Percentiles rank a stretch among this genome's conserved stretches.
Conservation (phyloP, 2,329 filamentous ascomycete species). For the Hypoxylon sp. region DNA sequence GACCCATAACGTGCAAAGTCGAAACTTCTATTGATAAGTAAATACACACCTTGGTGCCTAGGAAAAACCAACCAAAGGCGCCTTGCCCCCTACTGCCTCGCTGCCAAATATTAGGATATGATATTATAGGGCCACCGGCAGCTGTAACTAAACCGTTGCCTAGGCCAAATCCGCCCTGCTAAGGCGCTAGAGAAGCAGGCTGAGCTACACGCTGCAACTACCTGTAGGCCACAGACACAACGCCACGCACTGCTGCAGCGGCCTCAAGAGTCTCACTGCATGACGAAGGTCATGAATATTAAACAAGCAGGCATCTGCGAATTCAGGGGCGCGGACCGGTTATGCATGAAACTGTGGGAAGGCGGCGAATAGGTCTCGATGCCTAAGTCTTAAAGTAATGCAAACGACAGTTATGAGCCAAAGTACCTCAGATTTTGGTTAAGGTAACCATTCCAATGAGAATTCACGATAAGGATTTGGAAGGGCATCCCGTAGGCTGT, state of each 20-base stretch:
- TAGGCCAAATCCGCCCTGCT: not conserved
- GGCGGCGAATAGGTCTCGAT: not conserved
- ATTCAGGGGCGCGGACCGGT: not conserved
- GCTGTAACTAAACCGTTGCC: not conserved
- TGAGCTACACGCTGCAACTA: not conserved
- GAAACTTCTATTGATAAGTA: not conserved
- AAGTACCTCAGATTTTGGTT: too few relatives aligned
- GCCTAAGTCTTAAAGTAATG: not conserved
- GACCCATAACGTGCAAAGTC: not conserved
- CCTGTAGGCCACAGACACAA: not conserved
- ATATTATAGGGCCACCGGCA: not conserved
- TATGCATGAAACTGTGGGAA: not conserved
- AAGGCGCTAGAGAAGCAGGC: conserved; percentile 3
- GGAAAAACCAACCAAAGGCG: not conserved
- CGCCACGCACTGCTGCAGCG: not conserved
- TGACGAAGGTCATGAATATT: not conserved
- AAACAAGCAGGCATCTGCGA: not conserved
- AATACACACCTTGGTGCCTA: not conserved
- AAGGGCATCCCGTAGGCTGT: too few relatives aligned
- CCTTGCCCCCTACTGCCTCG: too few relatives aligned
- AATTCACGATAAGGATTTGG: too few relatives aligned
- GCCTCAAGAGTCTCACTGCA: not conserved
- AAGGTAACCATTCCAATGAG: too few relatives aligned
- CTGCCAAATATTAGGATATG: not conserved
- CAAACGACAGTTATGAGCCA: too few relatives aligned